Evolutionary conservation across 768 basidiomycete genomes (phyloP), one percentile per base, ranked within the genome.

Genomic region (Termitomyces sp.): DNA sequence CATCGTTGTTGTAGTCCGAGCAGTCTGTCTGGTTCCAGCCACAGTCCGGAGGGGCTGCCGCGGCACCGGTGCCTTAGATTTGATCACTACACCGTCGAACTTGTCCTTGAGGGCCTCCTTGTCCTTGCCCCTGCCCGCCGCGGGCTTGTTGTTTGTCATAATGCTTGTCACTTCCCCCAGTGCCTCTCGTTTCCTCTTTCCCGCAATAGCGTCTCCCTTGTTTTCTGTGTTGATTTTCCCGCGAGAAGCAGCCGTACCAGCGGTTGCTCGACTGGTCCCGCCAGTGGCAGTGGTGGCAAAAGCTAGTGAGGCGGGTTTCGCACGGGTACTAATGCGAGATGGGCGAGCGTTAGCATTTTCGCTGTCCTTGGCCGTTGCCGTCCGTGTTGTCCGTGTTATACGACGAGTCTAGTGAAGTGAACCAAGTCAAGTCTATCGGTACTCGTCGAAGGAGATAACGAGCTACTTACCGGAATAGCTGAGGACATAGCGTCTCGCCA

Each of bases 111-210:
- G 74, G 33, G 73, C 74, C 64, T 74, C 79, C 72, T 87, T 88
- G 52, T 79, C 81, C 73, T 90, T 90, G 53, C 79, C 80, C 65
- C 79, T 78, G 45, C 66, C 63, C 30, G 69, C 63, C 24, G 70
- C 69, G 50, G 70, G 77, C 64, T 82, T 84, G 65, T 85, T 84
- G 60, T 68, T 73, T 22, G 74, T 66, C 13, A 71, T 60, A 26
- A 75, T 64, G 9, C 75, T 74, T 8, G 84, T 80, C 44, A 91
- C 87, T 69, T 93, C 91, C 33, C 84, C 86, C 28, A 93, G 76
- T 0, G 90, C 90, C 51, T 87, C 86, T 44, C 92, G 87, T 70
- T 92, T 92, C 61, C 91, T 80, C 70, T 92, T 91, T 51, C 81
- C 84, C 4, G 77, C 77, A 35, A 76, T 73, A 9, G 72, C 68